These are phyloP conservation scores for Chamaenerion angustifolium DNA, from an alignment of 345 rosid genomes.

Conservation along the genomic window DNA sequence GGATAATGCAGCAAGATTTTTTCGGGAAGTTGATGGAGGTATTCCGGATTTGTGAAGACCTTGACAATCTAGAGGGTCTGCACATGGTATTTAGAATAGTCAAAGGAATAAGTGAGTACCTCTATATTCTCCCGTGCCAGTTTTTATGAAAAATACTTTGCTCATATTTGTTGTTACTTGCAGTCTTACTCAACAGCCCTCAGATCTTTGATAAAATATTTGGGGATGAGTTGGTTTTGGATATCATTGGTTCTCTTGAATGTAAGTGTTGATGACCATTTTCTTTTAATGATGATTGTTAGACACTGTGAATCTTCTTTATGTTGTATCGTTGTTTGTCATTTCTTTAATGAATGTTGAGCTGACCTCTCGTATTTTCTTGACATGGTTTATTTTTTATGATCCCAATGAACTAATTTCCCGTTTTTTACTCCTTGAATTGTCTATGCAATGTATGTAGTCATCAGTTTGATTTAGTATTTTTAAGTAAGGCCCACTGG, in stretches of 20 bases:
- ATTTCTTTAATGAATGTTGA: too few relatives aligned
- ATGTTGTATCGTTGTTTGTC: too few relatives aligned
- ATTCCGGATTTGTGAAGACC: constrained; percentile 58
- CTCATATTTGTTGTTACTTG: constrained; percentile 11
- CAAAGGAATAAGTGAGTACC: constrained; percentile 65
- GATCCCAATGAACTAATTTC: too few relatives aligned
- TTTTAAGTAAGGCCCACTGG: too few relatives aligned
- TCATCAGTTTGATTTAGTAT: too few relatives aligned
- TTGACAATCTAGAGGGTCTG: constrained; percentile 48
- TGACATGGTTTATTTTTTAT: too few relatives aligned
- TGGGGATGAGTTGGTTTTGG: constrained; percentile 78
- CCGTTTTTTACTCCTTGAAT: too few relatives aligned
- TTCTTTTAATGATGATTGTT: not conserved
- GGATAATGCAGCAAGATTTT: constrained; percentile 45
- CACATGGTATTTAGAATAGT: constrained; percentile 75
- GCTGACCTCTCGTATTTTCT: too few relatives aligned
- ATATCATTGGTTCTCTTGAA: constrained; percentile 81
- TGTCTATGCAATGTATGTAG: too few relatives aligned
- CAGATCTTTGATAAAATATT: constrained; percentile 70
- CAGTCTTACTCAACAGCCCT: constrained; percentile 75
- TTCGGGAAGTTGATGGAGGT: constrained; percentile 61
- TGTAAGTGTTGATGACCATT: constrained; percentile 32
- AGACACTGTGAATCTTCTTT: too few relatives aligned
- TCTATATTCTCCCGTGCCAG: constrained; percentile 7
- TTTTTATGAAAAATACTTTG: constrained; percentile 5